Base-by-base conservation (phyloP, 2,329 filamentous ascomycete genomes). In the Ascochyta rabiei region DNA sequence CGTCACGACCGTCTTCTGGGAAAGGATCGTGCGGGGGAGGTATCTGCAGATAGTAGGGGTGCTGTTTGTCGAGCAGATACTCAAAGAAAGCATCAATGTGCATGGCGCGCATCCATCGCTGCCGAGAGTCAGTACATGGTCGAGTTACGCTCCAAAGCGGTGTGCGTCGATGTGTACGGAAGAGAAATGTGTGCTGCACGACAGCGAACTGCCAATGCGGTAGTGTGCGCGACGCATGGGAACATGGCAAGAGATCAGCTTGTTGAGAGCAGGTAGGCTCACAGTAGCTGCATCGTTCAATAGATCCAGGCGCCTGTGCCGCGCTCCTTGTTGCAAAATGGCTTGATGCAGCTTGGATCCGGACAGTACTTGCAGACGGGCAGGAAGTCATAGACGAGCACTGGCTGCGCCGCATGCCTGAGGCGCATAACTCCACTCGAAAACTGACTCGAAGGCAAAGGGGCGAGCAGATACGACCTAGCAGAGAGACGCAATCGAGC, bases 51-150 rank as follows among this genome's bases (percentile, higher is more conserved):
- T 89, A 96, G 74, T 97, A 97, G 0, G 85, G 77, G 73, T 96
- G 91, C 23, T 84, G 79, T 60, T 91, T 91, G 43, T 86, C 86
- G 59, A 93, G 82, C 18, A 96, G 84, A 72, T 91, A 97, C 72
- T 96, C 91, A 68, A 96, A 97, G 73, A 97, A 97, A 10, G 91
- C 90, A 79, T 96, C 91, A 47, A 96, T 86, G 72, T 96, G 93
- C 89, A 96, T 93, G 5, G 92, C 93, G 72, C 91, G 91, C 90
- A 97, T 95, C 93, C 93, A 97, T 70, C 93, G 88, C 90, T 90
- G 34, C 26, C 23, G 12, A 26, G n/a, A 23, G 46, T 55, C 39
- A 55, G 52, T 41, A 50, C 33, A 5, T 42, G 19, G 4, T 43
- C 42, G 7, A 30, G 6, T 24, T 23, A 18, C 18, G 10, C 6